phyloP scores from a whole-genome alignment of 257 asterid species.

The Perilla frutescens region DNA sequence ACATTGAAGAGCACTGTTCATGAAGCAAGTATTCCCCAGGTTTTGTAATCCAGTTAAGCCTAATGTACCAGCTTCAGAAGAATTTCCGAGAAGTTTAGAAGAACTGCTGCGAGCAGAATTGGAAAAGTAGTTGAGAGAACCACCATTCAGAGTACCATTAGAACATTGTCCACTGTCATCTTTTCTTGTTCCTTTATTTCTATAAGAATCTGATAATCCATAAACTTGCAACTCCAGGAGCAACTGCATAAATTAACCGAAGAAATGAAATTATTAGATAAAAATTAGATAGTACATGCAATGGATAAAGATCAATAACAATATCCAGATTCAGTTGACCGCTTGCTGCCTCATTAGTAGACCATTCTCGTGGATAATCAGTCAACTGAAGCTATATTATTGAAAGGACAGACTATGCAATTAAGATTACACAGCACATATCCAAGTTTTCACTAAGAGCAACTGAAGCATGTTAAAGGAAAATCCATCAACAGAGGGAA shows the following conservation, averaged over 20 bases:
- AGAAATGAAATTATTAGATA: slow-evolving; percentile 36
- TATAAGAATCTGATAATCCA: slow-evolving; percentile 80
- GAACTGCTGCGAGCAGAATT: slow-evolving; percentile 60
- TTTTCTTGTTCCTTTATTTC: slow-evolving; percentile 61
- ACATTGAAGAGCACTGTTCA: slow-evolving; percentile 97
- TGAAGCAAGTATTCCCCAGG: slow-evolving; percentile 96
- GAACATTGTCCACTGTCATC: slow-evolving; percentile 52
- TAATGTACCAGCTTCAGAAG: slow-evolving; percentile 81
- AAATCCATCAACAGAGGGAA: slow-evolving; percentile 18
- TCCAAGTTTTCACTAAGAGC: slow-evolving; percentile 19
- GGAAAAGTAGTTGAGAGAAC: slow-evolving; percentile 46
- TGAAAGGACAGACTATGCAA: not conserved
- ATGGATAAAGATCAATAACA: slow-evolving; percentile 31
- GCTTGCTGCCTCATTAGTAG: slow-evolving; percentile 9
- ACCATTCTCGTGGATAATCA: not conserved
- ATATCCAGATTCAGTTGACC: slow-evolving; percentile 6
- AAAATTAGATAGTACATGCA: slow-evolving; percentile 9
- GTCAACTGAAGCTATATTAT: not conserved
- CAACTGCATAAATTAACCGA: slow-evolving; percentile 57
- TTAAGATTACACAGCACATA: not conserved
- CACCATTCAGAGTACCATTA: slow-evolving; percentile 75
- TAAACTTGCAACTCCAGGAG: slow-evolving; percentile 96
- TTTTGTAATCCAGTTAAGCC: slow-evolving; percentile 94
- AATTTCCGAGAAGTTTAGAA: slow-evolving; percentile 52
- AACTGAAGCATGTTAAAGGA: slow-evolving; percentile 28